Conservation (phyloP, 129 eudicot species). For the Saussurea involucrata region DNA sequence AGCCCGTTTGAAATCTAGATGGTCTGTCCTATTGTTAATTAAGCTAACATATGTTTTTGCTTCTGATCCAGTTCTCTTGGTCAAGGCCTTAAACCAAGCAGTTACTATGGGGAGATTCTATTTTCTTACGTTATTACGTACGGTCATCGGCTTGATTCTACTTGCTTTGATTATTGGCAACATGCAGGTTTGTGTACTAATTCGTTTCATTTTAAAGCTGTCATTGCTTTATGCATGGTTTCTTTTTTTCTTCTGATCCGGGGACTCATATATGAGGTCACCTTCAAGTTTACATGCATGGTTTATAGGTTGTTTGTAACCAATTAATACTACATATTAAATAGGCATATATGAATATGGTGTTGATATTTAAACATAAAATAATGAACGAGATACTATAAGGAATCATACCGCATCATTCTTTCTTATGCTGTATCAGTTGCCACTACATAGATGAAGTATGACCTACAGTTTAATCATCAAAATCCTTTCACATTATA, state of each 20-base stretch:
- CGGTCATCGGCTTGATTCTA: conserved; percentile 55
- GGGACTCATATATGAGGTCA: neutral
- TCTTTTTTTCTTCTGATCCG: neutral
- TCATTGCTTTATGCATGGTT: too few species aligned
- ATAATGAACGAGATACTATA: neutral
- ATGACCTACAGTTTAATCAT: neutral
- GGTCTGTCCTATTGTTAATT: too few species aligned
- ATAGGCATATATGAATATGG: neutral
- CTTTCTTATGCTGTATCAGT: too few species aligned
- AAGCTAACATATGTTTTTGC: too few species aligned
- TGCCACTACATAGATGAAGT: neutral
- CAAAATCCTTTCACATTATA: neutral
- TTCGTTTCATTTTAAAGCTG: neutral
- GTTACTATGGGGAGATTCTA: conserved; percentile 49
- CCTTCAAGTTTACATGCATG: neutral
- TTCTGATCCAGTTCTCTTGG: too few species aligned
- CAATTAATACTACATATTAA: too few species aligned
- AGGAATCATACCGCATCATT: neutral
- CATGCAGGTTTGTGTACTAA: conserved; percentile 56
- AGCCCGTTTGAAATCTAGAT: too few species aligned
- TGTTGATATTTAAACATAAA: neutral
- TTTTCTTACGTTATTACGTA: conserved; percentile 50
- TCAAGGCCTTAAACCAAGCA: conserved; percentile 69
- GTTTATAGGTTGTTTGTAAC: too few species aligned
- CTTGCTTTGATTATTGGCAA: conserved; percentile 75